Percentiles rank a stretch among this genome's conserved stretches.
phyloP scores from a whole-genome alignment of 345 rosid species.

The Citrus unshiu region DNA sequence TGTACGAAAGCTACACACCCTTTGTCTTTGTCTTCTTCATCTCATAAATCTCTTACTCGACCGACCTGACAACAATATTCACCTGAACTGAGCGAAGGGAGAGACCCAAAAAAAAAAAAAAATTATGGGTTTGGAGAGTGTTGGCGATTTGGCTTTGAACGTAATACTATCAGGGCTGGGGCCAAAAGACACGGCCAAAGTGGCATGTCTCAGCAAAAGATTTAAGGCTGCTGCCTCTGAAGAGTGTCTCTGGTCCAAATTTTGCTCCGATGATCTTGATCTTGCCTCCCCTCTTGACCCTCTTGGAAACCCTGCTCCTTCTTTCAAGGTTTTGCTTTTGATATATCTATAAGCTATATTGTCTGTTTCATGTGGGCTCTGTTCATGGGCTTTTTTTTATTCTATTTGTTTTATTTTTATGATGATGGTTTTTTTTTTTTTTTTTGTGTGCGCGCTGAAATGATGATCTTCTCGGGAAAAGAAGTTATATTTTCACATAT shows the following conservation, averaged over 20 bases:
- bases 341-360: background rate
- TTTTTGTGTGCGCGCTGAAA: no score
- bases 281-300: constrained; percentile 66
- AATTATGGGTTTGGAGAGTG: constrained; percentile 54
- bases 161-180: constrained; percentile 47
- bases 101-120: background rate
- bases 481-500: background rate
- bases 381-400: background rate
- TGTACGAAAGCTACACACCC: background rate
- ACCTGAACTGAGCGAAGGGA: background rate
- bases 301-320: constrained; percentile 51
- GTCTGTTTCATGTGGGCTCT: background rate
- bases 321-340: constrained; percentile 55
- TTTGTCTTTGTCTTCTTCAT: background rate
- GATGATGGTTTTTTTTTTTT: background rate
- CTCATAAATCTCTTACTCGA: background rate
- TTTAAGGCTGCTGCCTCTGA: constrained; percentile 50
- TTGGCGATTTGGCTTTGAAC: constrained; percentile 64
- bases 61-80: background rate
- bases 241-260: constrained; percentile 68
- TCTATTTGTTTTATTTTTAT: background rate
- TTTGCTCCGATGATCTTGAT: constrained; percentile 54
- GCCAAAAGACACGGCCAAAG: constrained; percentile 41
- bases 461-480: background rate
- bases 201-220: constrained; percentile 55